phyloP scores from a whole-genome alignment of 371 early-diverging fungal genomes.

The Rhizomucor miehei region DNA sequence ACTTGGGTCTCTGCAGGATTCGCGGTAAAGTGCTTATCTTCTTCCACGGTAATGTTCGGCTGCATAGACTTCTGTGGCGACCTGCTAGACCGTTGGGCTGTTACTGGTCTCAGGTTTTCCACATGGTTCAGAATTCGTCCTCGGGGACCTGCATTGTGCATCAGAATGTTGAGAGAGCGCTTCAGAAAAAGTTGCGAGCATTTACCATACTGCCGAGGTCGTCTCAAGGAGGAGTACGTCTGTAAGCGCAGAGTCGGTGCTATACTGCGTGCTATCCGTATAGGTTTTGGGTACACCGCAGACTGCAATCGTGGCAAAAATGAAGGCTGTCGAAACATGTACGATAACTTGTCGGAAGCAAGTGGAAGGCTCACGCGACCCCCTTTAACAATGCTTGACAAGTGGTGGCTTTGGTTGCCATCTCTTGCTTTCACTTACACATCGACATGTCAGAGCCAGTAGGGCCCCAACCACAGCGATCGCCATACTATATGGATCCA shows the following conservation, averaged over 20 bases:
- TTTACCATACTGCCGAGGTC: slow-evolving; percentile 15
- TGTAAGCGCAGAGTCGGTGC: too few species aligned
- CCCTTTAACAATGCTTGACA: too few species aligned
- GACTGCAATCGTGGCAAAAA: too few species aligned
- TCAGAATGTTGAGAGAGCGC: neutral
- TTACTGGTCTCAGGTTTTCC: slow-evolving; percentile 10
- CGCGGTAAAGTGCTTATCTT: slow-evolving; percentile 9
- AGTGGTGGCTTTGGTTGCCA: too few species aligned
- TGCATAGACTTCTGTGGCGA: slow-evolving; percentile 1
- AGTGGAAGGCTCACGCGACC: too few species aligned
- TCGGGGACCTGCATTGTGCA: slow-evolving; percentile 26
- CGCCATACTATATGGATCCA: slow-evolving; percentile 40
- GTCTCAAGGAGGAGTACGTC: slow-evolving; percentile 15
- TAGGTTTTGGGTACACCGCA: too few species aligned
- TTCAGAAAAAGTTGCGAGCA: neutral
- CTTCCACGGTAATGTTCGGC: neutral
- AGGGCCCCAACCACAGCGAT: slow-evolving; percentile 28
- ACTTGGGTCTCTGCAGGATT: slow-evolving; percentile 27
- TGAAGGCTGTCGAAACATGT: too few species aligned
- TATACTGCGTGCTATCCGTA: too few species aligned
- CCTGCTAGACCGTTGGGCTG: neutral
- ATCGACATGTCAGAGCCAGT: neutral
- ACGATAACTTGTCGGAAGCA: too few species aligned
- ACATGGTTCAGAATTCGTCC: slow-evolving; percentile 37
- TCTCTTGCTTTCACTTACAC: too few species aligned